Conservation (phyloP, 306 rosid species). For the Cajanus cajan region DNA sequence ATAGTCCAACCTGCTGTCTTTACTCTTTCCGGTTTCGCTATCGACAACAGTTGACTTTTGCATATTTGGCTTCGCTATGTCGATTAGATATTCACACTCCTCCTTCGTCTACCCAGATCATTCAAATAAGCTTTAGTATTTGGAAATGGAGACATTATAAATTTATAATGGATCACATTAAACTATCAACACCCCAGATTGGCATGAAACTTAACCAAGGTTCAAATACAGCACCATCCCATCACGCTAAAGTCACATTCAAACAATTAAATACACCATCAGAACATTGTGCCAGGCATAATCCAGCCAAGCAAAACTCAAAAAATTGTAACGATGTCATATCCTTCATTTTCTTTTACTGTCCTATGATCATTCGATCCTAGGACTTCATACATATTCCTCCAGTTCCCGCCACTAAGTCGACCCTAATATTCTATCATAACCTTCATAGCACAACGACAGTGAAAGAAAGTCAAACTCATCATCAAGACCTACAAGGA, state of each 20-base stretch:
- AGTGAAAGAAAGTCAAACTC: slow-evolving; percentile 6
- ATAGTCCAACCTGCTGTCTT: slow-evolving; percentile 82
- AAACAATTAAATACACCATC: slow-evolving; percentile 1
- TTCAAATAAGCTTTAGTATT: slow-evolving; percentile 38
- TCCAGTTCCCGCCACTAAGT: no score
- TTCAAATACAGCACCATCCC: not conserved
- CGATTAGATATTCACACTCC: slow-evolving; percentile 83
- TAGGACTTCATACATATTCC: no score
- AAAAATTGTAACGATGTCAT: not conserved
- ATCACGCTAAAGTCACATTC: slow-evolving; percentile 4
- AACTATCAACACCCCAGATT: slow-evolving; percentile 12
- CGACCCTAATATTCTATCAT: not conserved
- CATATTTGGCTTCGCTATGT: slow-evolving; percentile 81
- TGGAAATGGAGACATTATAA: not conserved
- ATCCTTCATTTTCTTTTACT: not conserved
- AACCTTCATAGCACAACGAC: not conserved
- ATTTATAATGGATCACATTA: not conserved
- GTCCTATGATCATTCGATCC: no score
- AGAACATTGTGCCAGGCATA: not conserved
- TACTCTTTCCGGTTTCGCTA: slow-evolving; percentile 90
- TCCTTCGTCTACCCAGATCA: slow-evolving; percentile 67
- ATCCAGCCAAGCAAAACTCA: slow-evolving; percentile 16
- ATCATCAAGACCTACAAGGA: not conserved
- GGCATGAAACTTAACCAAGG: slow-evolving; percentile 8
- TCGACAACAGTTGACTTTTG: slow-evolving; percentile 88